Percentiles rank a stretch among this genome's conserved stretches.
These are phyloP conservation scores for Talaromyces amestolkiae DNA, from an alignment of 2,329 filamentous ascomycete species.

Conservation along the genomic window DNA sequence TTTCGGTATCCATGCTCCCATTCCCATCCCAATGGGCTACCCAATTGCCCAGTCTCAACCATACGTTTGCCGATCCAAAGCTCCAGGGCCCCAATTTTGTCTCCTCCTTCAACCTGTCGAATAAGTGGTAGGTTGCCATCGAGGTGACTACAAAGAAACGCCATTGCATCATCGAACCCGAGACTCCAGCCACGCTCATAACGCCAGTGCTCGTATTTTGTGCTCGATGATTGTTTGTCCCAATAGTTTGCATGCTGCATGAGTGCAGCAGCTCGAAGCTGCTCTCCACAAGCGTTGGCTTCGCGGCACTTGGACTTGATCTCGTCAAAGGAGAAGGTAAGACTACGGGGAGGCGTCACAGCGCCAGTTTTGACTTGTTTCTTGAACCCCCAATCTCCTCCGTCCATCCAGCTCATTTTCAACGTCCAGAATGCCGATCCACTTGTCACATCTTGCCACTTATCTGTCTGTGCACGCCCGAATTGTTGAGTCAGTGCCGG, in stretches of 20 bases:
- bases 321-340: slow-evolving; percentile 29
- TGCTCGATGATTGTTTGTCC: slow-evolving; percentile 44
- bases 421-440: slow-evolving; percentile 57
- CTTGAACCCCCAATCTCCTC: slow-evolving; percentile 55
- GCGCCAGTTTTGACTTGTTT: slow-evolving; percentile 49
- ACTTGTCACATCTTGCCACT: slow-evolving; percentile 51
- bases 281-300: slow-evolving; percentile 42
- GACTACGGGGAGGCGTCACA: slow-evolving; percentile 38
- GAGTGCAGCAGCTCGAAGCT: slow-evolving; percentile 37
- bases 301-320: slow-evolving; percentile 37
- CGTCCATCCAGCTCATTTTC: slow-evolving; percentile 56
- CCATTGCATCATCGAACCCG: slow-evolving; percentile 55
- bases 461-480: slow-evolving; percentile 30
- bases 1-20: slow-evolving; percentile 43
- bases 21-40: slow-evolving; percentile 39
- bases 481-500: slow-evolving; percentile 37
- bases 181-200: slow-evolving; percentile 57
- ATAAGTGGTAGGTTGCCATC: slow-evolving; percentile 31
- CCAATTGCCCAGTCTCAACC: slow-evolving; percentile 50
- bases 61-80: slow-evolving; percentile 59
- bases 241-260: slow-evolving; percentile 52
- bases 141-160: slow-evolving; percentile 44
- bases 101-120: slow-evolving; percentile 32
- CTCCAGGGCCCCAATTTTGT: slow-evolving; percentile 58
- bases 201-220: slow-evolving; percentile 52